Evolutionary conservation across 129 eudicot genomes (phyloP).

Genomic region (Flaveria trinervia): DNA sequence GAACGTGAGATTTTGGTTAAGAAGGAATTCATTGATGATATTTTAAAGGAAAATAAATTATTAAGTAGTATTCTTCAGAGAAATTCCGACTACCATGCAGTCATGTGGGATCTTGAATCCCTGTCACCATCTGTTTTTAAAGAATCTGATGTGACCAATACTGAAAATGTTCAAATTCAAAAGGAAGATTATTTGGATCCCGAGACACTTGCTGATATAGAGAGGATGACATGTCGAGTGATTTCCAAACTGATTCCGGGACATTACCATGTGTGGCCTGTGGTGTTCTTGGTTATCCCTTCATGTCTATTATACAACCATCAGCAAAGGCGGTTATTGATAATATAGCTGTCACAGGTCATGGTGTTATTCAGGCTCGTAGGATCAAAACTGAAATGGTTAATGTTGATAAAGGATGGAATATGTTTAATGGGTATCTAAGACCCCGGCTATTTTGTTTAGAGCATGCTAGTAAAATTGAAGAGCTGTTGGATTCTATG

Average conservation of each 20-base stretch:
- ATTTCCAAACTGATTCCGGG: slow-evolving; percentile 85
- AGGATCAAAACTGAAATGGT: slow-evolving; percentile 26
- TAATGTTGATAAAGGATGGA: slow-evolving; percentile 43
- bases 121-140: slow-evolving; percentile 55
- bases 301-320: slow-evolving; percentile 89
- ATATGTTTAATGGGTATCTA: slow-evolving; percentile 43
- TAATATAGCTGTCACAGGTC: slow-evolving; percentile 34
- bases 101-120: slow-evolving; percentile 74
- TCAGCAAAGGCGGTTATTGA: slow-evolving; percentile 40
- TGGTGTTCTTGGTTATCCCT: slow-evolving; percentile 96
- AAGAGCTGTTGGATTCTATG: slow-evolving; percentile 57
- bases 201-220: slow-evolving; percentile 43
- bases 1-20: slow-evolving; percentile 80
- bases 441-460: slow-evolving; percentile 91
- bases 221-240: slow-evolving; percentile 71
- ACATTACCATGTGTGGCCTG: slow-evolving; percentile 95
- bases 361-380: slow-evolving; percentile 16
- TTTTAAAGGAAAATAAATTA: slow-evolving; percentile 63
- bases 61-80: slow-evolving; percentile 53
- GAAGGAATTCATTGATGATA: slow-evolving; percentile 85
- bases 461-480: slow-evolving; percentile 87
- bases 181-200: slow-evolving; percentile 34
- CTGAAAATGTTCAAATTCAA: slow-evolving; percentile 31
- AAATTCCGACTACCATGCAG: slow-evolving; percentile 52
- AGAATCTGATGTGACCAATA: slow-evolving; percentile 35